Evolutionary conservation across 495 filamentous ascomycete genomes (phyloP), one percentile per base, ranked within the genome.

Genomic region (Aspergillus panamensis): DNA sequence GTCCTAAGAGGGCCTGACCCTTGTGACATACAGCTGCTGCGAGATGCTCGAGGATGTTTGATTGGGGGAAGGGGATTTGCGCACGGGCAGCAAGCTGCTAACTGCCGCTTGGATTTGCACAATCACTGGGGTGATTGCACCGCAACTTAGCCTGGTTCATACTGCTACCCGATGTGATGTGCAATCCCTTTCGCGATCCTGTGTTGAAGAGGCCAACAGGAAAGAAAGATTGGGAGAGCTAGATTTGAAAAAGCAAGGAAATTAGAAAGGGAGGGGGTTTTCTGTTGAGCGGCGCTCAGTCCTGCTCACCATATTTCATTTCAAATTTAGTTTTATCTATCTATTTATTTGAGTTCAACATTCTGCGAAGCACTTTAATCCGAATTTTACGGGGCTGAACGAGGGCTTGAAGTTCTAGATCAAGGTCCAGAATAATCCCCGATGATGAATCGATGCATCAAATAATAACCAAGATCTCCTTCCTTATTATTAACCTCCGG

Each of bases 31-130:
- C 25, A 61, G 64, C 67, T 56, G 58, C 63, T 60, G 62, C 66
- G 58, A 70, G 63, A 68, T 70, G 63, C 65, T 67, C 70, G 62
- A 52, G 57, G 53, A 62, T 60, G 65, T 67, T 66, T 71, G 69
- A 73, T 64, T 63, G 64, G 63, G 57, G 67, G 64, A 25, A 60
- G 37, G 57, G 59, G 57, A 53, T 58, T 64, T 65, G 62, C 68
- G 69, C 71, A 73, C 71, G 67, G 69, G 66, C 64, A 68, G 63
- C 66, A 64, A 61, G 57, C 55, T 68, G 63, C 62, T 53, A 64
- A 65, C 58, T 55, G 58, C 65, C 61, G 58, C 55, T 55, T 63
- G 51, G 59, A 62, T 59, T 69, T 62, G 58, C 59, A 64, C 52
- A 49, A 60, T 58, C 55, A 45, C 51, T 62, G 61, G 65, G 54